Evolutionary conservation across 345 rosid genomes (phyloP), one percentile per base, ranked within the genome.

Genomic region (Psidium friedrichsthalianum): DNA sequence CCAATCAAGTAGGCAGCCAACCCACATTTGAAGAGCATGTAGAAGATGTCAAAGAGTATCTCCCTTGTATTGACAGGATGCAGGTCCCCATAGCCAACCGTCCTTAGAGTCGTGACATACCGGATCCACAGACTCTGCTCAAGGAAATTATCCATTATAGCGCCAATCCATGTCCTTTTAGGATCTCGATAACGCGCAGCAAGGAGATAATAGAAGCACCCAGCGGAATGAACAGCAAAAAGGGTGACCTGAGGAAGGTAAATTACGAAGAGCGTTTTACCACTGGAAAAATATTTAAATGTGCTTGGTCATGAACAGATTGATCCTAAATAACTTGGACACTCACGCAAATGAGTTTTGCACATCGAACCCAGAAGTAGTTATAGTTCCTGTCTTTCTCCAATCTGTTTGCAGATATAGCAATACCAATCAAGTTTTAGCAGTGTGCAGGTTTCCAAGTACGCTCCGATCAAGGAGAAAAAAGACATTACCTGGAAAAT

Each of bases 301-400:
- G 32, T 20, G n/a, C n/a, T 44, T 44, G 54, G 69, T 42, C 74
- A 84, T 29, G 44, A 84, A 21, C 55, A 53, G 18, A 76, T 11
- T 56, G 56, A 29, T 55, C 49, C 32, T 21, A 42, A 53, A 32
- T 21, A 12, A 27, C 80, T 47, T 57, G 52, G 84, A 83, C 85
- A 91, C 99, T 93, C 83, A 97, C 99, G 89, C 95, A 94, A 83
- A 95, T 84, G 87, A 97, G 98, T 85, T 95, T 97, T 47, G 95
- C 93, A 56, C 99, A 96, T 88, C 99, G 96, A 90, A 95, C 97
- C 98, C 96, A 96, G 78, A 97, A 97, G 87, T 97, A 96, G 94
- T 94, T 97, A 83, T 89, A 97, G 86, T 91, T 95, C 90, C 93
- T 93, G 86, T 97, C 99, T 85, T 97, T 97, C 94, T 97, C 99